Base-by-base conservation (phyloP, 139 green algal species). In the Asterochloris sp. region DNA sequence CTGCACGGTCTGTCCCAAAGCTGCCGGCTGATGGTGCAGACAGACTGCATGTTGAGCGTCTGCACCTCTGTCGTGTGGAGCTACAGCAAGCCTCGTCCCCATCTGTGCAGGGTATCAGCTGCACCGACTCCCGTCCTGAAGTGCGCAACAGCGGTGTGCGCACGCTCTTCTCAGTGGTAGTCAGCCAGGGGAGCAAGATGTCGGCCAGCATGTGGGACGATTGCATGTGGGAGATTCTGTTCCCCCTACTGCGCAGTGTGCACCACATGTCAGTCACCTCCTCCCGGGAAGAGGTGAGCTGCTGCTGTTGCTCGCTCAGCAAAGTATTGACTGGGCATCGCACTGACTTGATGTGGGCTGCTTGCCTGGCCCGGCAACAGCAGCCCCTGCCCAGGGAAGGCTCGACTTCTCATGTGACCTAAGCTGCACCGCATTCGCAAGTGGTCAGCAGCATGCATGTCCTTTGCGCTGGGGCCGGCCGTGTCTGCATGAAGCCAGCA, bases 111-210 rank as follows among this genome's bases (percentile, higher is more conserved):
- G 78, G 62, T 21, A 74, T 91, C 17, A 80, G 76, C 76, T 81
- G 73, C 24, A 85, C 73, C 27, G 88, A 94, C 60, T 29, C 54
- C 27, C 76, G 84, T 19, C 89, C 92, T 38, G 93, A 98, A 89
- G 91, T 96, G 6, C 91, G 94, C 84, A 98, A 98, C 88, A 92
- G 87, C 64, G 94, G 86, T 13, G 89, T 95, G 60, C 90, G 95
- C 79, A 98, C 95, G 15, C 87, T 98, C 28, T 97, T 96, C 86
- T 84, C 93, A 26, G 91, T 95, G 60, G 86, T 98, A 28, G 87
- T 91, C 69, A 89, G 87, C 81, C 92, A 97, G 62, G 91, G 94
- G 60, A 71, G 71, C 64, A 79, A 87, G 63, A 85, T 98, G 60
- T 91, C 89, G 24, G 74, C 60, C 9, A 54, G 69, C 21, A 62